Conservation (phyloP, 1,139 yeast genomes). For the Lipomyces yarrowii region DNA sequence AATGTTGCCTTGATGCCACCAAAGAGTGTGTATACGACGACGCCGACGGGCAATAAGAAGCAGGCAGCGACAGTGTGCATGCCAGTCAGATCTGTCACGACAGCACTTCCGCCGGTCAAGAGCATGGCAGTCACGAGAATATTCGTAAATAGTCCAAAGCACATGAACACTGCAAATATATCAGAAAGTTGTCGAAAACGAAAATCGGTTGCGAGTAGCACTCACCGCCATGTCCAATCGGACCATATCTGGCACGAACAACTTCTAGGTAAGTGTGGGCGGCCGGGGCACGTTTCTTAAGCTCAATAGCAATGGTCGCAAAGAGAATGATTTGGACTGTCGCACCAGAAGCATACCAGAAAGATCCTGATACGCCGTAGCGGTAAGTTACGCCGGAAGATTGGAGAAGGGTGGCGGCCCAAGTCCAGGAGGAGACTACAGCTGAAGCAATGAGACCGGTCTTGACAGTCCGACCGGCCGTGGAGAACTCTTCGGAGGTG, state of each 20-base stretch:
- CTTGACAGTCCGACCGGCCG: constrained; percentile 84
- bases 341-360: constrained; percentile 76
- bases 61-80: constrained; percentile 82
- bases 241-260: constrained; percentile 70
- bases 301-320: constrained; percentile 72
- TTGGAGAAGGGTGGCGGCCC: constrained; percentile 85
- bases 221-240: constrained; percentile 55
- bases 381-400: constrained; percentile 77
- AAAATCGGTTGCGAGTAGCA: neutral
- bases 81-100: constrained; percentile 74
- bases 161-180: constrained; percentile 53
- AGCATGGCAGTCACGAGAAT: constrained; percentile 86
- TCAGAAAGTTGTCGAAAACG: neutral
- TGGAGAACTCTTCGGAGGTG: constrained; percentile 86
- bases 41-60: constrained; percentile 80
- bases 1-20: constrained; percentile 93
- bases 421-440: constrained; percentile 90
- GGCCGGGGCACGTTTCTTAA: constrained; percentile 70
- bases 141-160: constrained; percentile 85
- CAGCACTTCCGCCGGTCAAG: constrained; percentile 83
- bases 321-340: constrained; percentile 71
- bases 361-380: constrained; percentile 74
- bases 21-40: constrained; percentile 75
- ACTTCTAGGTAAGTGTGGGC: constrained; percentile 79
- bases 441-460: constrained; percentile 83